phyloP scores from a whole-genome alignment of 2,329 filamentous ascomycete genomes.

The Penicillium sp. region DNA sequence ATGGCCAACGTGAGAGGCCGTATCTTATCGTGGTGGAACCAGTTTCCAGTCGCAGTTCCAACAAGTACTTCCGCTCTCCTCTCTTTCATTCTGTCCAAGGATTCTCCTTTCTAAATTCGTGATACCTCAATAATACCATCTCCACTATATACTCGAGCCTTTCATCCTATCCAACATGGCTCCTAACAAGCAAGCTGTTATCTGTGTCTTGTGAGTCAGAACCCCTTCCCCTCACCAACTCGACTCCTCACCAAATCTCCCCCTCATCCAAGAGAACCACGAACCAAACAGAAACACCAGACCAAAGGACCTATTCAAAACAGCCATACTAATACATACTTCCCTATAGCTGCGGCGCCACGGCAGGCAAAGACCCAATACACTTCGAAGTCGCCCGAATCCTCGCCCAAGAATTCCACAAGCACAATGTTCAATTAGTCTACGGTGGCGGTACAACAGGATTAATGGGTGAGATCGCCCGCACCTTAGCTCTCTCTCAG shows the following conservation, averaged over 20 bases:
- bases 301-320: background rate
- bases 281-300: background rate
- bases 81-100: background rate
- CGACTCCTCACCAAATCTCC: background rate
- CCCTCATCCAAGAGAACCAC: constrained; percentile 1
- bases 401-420: constrained; percentile 73
- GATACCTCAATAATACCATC: background rate
- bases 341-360: constrained; percentile 71
- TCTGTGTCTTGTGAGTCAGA: constrained; percentile 77
- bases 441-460: constrained; percentile 95
- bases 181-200: constrained; percentile 57
- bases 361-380: constrained; percentile 67
- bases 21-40: constrained; percentile 19
- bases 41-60: background rate
- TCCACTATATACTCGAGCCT: background rate
- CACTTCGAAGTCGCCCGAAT: constrained; percentile 77
- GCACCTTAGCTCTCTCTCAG: constrained; percentile 77
- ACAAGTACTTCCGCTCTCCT: background rate
- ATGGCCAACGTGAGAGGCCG: constrained; percentile 4
- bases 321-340: background rate
- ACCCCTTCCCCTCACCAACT: background rate
- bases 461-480: constrained; percentile 92
- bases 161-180: constrained; percentile 13
- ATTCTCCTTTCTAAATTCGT: background rate
- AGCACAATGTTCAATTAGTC: constrained; percentile 77